Evolutionary conservation across 1,284 basidiomycete genomes (phyloP).

Genomic region (Cutaneotrichosporon mucoides): DNA sequence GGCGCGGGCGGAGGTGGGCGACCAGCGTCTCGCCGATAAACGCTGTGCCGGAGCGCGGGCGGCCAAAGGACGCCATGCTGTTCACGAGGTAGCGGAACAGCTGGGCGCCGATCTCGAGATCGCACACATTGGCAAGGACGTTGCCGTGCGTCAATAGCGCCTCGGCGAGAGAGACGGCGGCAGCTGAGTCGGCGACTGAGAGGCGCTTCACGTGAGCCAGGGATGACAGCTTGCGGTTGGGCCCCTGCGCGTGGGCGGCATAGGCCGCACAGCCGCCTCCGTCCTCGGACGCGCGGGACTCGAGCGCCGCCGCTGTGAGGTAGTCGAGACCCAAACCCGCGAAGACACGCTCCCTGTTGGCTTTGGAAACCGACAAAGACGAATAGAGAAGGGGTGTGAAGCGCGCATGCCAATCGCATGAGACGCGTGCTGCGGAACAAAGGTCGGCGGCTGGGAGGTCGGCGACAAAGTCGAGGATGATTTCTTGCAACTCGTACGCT

Average conservation of each 20-base stretch:
- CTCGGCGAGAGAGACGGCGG: constrained; percentile 11
- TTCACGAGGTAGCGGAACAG: constrained; percentile 19
- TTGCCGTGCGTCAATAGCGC: constrained; percentile 10
- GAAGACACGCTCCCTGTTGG: constrained; percentile 8
- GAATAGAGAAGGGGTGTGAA: constrained; percentile 12
- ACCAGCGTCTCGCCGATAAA: constrained; percentile 20
- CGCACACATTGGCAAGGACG: constrained; percentile 4
- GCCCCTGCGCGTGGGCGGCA: neutral
- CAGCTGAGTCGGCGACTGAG: constrained; percentile 1
- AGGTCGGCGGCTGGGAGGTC: constrained; percentile 6
- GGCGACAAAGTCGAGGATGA: constrained; percentile 9
- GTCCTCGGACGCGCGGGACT: constrained; percentile 10
- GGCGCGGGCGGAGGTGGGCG: constrained; percentile 9
- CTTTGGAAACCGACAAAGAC: constrained; percentile 3
- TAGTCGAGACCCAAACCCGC: constrained; percentile 15
- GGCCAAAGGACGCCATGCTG: constrained; percentile 15
- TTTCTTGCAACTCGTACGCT: constrained; percentile 8
- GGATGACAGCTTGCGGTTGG: constrained; percentile 3
- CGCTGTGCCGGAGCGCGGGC: constrained; percentile 12
- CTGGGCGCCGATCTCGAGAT: constrained; percentile 10
- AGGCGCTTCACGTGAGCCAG: constrained; percentile 10
- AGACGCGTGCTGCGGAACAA: constrained; percentile 4
- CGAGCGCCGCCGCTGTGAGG: constrained; percentile 12
- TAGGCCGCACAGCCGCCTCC: neutral
- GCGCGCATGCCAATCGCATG: constrained; percentile 5